Base-by-base conservation (phyloP, 805 yeast genomes). In the Suhomyces sp. region DNA sequence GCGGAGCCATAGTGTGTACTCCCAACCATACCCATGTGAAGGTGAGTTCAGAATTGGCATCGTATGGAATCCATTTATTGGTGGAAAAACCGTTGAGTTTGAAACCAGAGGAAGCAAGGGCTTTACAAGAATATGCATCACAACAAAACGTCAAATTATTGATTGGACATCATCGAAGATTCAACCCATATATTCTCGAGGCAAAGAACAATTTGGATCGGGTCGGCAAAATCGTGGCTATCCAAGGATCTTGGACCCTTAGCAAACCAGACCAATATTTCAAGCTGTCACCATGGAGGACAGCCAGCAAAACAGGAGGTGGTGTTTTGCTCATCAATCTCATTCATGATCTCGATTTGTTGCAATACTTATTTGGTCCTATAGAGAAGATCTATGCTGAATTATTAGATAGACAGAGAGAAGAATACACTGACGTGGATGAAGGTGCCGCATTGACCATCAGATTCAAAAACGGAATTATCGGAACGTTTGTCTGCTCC, bases 131-230 rank as follows among this genome's bases (percentile, higher is more conserved):
- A 19, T 56, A 43, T 38, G 55, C 63, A 28, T 46, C 43, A 17
- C 21, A 22, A 18, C 38, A 43, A 30, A 44, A 55, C 26, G 65
- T 66, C 11, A 51, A 56, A 31, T 51, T 66, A 9, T 50, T 67
- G 36, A 60, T 67, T 24, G 72, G 72, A 8, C 72, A 66, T 43
- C 72, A 66, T 42, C 52, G 72, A 19, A 45, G 72, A 12, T 67
- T 66, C 41, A 67, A 66, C 38, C 72, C 72, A 3, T 66, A 56
- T 40, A 64, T 67, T 16, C 53, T 65, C 1, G 58, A 61, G 17
- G 57, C 71, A 22, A 66, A 65, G 40, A 46, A 49, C n/a, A 51
- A 60, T 35, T 43, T 66, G 36, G 40, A 38, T 19, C 47, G 43
- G 26, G 43, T 65, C 8, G 72, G 72, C 1, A 44, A 39, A 8